Evolutionary conservation across 1,139 yeast genomes (phyloP).

Genomic region (Arxiozyma telluris): DNA sequence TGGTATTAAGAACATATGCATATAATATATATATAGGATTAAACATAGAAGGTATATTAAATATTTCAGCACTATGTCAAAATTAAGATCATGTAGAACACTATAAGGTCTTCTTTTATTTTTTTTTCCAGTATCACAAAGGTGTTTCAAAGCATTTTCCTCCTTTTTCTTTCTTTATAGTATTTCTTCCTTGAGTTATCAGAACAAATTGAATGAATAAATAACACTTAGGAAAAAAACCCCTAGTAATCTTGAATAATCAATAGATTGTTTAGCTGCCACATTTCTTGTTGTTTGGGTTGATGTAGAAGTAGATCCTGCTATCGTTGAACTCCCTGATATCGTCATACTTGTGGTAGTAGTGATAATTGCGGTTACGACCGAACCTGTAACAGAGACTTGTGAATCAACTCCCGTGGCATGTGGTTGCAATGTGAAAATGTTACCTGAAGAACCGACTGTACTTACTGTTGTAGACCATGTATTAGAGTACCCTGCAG

Average conservation of each 20-base stretch:
- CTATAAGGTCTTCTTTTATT: not conserved
- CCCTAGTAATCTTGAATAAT: not conserved
- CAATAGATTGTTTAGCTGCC: not conserved
- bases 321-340: not conserved
- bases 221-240: not conserved
- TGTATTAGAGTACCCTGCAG: constrained; percentile 34
- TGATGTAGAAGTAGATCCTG: not conserved
- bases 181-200: not conserved
- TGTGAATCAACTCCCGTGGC: not conserved
- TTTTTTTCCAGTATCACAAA: too few species aligned
- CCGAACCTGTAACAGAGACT: not conserved
- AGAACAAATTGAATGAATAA: not conserved
- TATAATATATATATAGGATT: too few species aligned
- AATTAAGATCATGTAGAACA: too few species aligned
- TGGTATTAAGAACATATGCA: too few species aligned
- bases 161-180: too few species aligned
- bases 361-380: not conserved
- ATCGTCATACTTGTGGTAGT: not conserved
- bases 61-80: too few species aligned
- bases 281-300: not conserved
- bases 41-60: not conserved
- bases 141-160: too few species aligned
- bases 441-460: constrained; percentile 16
- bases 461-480: constrained; percentile 23
- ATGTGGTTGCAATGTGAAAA: constrained; percentile 15